Conservation (phyloP, 345 rosid genomes). For the Populus alba region DNA sequence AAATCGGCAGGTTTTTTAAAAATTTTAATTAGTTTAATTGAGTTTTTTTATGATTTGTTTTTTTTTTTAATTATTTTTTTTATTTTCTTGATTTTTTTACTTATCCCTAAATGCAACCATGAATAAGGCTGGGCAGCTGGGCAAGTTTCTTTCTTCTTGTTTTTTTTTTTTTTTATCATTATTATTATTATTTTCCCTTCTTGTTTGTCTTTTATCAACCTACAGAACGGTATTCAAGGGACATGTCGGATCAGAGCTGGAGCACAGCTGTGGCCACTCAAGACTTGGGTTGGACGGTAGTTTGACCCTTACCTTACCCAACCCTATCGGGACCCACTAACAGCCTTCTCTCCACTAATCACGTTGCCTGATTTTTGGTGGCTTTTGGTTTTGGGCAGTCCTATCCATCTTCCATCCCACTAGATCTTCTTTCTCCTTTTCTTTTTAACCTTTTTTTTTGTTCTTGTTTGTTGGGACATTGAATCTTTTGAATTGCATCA, state of each 20-base stretch:
- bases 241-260: constrained; percentile 14
- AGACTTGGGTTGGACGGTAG: constrained; percentile 3
- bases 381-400: not conserved
- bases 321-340: not conserved
- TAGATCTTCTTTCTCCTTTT: not conserved
- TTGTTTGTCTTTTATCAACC: not conserved
- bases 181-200: too few relatives aligned
- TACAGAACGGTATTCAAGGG: not conserved
- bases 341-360: constrained; percentile 7
- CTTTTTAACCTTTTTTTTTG: not conserved
- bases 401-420: not conserved
- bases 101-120: too few relatives aligned
- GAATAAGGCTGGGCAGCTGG: not conserved
- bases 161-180: too few relatives aligned
- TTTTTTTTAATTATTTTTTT: too few relatives aligned
- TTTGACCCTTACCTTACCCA: constrained; percentile 12
- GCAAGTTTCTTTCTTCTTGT: too few relatives aligned
- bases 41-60: too few relatives aligned
- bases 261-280: constrained; percentile 31
- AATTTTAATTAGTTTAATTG: too few relatives aligned
- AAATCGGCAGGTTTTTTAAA: too few relatives aligned
- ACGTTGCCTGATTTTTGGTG: not conserved
- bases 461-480: not conserved
- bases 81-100: too few relatives aligned
- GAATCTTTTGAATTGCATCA: not conserved